phyloP scores from a whole-genome alignment of 768 basidiomycete genomes.

The Russula vinacea region DNA sequence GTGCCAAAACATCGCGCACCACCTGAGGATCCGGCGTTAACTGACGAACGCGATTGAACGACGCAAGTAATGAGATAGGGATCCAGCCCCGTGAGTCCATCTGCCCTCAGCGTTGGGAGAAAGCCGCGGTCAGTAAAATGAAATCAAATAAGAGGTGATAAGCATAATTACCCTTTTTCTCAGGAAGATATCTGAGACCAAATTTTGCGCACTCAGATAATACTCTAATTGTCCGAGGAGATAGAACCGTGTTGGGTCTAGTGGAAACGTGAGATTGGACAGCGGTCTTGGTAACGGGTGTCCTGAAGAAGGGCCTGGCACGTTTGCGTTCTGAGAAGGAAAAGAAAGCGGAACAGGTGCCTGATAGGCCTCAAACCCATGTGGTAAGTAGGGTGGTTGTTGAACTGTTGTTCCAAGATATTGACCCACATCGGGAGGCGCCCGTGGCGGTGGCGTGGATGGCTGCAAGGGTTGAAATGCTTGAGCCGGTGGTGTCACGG shows the following conservation, averaged over 20 bases:
- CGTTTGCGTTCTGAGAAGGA: conserved; percentile 25
- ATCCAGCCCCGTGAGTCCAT: conserved; percentile 93
- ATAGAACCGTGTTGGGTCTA: conserved; percentile 65
- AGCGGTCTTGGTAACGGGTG: conserved; percentile 47
- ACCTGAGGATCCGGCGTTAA: conserved; percentile 57
- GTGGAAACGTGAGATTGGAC: conserved; percentile 48
- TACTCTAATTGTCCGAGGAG: conserved; percentile 86
- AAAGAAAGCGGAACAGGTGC: conserved; percentile 34
- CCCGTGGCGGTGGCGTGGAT: conserved; percentile 17
- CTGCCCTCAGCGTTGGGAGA: conserved; percentile 48
- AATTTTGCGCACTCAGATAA: conserved; percentile 86
- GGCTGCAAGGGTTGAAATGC: conserved; percentile 31
- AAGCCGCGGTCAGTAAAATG: conserved; percentile 15
- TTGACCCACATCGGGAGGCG: conserved; percentile 29
- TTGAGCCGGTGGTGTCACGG: conserved; percentile 26
- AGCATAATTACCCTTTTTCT: conserved; percentile 55
- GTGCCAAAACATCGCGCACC: conserved; percentile 64
- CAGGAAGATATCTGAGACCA: conserved; percentile 83
- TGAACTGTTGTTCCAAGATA: conserved; percentile 22
- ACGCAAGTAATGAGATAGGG: conserved; percentile 71
- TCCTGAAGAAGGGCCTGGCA: conserved; percentile 34
- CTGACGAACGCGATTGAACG: conserved; percentile 78
- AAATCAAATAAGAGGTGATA: conserved; percentile 1
- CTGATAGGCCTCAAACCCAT: conserved; percentile 36
- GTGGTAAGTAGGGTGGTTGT: conserved; percentile 8